Percentiles rank a stretch among this genome's conserved stretches.
Conservation (phyloP, 768 basidiomycete genomes). For the Suillus fuscotomentosus region DNA sequence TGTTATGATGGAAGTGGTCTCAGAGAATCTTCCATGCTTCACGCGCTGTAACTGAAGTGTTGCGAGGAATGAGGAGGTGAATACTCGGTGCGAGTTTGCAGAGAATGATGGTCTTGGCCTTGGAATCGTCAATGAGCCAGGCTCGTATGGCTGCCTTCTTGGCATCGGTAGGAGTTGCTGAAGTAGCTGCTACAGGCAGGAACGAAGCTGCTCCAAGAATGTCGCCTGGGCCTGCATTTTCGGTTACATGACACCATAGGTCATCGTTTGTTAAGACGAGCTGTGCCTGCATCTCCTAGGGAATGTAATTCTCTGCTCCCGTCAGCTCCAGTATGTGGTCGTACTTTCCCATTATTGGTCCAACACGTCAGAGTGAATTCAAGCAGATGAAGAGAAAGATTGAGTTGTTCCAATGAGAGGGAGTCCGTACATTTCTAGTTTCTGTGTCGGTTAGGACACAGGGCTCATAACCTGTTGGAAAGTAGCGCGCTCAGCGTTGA, state of each 20-base stretch:
- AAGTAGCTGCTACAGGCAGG: too few species aligned
- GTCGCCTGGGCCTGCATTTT: not conserved
- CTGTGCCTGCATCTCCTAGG: too few species aligned
- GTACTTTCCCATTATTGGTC: slow-evolving; percentile 3
- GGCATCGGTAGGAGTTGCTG: too few species aligned
- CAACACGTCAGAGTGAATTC: not conserved
- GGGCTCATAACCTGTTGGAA: slow-evolving; percentile 1
- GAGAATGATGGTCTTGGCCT: not conserved
- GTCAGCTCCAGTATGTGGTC: too few species aligned
- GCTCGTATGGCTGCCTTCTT: too few species aligned
- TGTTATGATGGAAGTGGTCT: not conserved
- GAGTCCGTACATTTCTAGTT: not conserved
- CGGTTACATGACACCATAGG: slow-evolving; percentile 8
- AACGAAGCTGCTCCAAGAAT: not conserved
- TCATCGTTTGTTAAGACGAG: not conserved
- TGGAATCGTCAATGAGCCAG: too few species aligned
- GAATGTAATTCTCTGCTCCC: too few species aligned
- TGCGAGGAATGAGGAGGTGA: not conserved
- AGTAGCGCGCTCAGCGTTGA: too few species aligned
- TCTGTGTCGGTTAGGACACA: not conserved
- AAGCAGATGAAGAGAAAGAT: not conserved
- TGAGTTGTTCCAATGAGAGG: not conserved
- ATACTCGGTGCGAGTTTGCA: not conserved
- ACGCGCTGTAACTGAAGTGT: not conserved
- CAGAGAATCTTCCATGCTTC: not conserved